Evolutionary conservation across 2,329 filamentous ascomycete species (phyloP).

Genomic region (Cladosporium sp.): DNA sequence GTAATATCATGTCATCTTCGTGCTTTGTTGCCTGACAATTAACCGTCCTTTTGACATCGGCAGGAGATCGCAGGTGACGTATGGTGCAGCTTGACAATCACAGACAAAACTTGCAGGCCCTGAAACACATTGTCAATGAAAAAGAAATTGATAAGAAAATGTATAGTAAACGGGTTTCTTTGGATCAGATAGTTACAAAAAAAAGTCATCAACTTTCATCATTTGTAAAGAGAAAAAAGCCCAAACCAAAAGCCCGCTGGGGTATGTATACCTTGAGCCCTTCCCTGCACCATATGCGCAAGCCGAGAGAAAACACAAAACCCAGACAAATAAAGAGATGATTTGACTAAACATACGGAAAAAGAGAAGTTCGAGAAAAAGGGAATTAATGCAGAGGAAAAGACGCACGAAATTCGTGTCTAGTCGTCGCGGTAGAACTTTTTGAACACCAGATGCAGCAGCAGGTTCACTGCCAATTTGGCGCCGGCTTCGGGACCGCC

Average conservation of each 20-base stretch:
- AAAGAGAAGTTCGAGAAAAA: background rate
- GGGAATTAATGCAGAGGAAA: background rate
- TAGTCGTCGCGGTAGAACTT: constrained; percentile 75
- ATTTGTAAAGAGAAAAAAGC: constrained; percentile 7
- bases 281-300: background rate
- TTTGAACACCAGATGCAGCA: constrained; percentile 96
- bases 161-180: background rate
- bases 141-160: background rate
- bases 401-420: background rate
- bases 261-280: constrained; percentile 14
- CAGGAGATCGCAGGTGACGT: background rate
- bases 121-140: background rate
- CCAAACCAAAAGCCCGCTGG: background rate
- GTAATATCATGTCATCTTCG: too few species aligned
- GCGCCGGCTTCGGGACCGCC: constrained; percentile 47
- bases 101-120: background rate
- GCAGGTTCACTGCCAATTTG: constrained; percentile 91
- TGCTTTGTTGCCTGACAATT: background rate
- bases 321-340: background rate
- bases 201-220: constrained; percentile 18
- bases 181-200: constrained; percentile 9
- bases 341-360: constrained; percentile 5
- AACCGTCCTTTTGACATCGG: background rate
- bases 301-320: background rate
- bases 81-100: background rate